These are phyloP conservation scores for Tylopilus orsonianus DNA, from an alignment of 1,284 basidiomycete species.

Conservation along the genomic window DNA sequence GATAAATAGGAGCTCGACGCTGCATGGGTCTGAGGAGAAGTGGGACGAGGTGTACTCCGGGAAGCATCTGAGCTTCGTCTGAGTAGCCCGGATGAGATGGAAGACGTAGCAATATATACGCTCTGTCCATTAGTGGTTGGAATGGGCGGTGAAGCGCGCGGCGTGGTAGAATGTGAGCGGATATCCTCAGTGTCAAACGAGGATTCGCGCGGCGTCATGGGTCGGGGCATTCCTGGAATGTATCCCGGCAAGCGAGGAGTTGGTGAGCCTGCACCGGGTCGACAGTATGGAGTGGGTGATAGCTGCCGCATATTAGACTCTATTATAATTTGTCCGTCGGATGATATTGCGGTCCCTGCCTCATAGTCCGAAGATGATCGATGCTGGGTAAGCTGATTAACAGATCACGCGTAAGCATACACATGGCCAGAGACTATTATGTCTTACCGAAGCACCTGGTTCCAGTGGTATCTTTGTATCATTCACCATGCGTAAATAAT, in stretches of 20 bases:
- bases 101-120: conserved; percentile 33
- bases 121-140: conserved; percentile 36
- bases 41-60: conserved; percentile 43
- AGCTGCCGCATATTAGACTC: conserved; percentile 47
- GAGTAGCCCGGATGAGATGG: conserved; percentile 38
- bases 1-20: conserved; percentile 52
- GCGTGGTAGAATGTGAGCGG: conserved; percentile 74
- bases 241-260: conserved; percentile 75
- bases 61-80: conserved; percentile 57
- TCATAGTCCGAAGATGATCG: conserved; percentile 42
- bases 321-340: conserved; percentile 51
- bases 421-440: conserved; percentile 5
- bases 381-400: conserved; percentile 20
- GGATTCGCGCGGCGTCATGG: conserved; percentile 75
- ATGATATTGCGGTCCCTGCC: conserved; percentile 67
- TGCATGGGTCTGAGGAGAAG: conserved; percentile 46
- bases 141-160: conserved; percentile 68
- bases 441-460: conserved; percentile 26
- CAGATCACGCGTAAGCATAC: conserved; percentile 17
- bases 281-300: conserved; percentile 51
- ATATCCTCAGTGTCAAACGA: conserved; percentile 62
- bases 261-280: conserved; percentile 49
- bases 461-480: conserved; percentile 22
- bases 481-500: conserved; percentile 21
- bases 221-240: conserved; percentile 82